Conservation (phyloP, 2,329 filamentous ascomycete genomes). For the Diaporthe sp. region DNA sequence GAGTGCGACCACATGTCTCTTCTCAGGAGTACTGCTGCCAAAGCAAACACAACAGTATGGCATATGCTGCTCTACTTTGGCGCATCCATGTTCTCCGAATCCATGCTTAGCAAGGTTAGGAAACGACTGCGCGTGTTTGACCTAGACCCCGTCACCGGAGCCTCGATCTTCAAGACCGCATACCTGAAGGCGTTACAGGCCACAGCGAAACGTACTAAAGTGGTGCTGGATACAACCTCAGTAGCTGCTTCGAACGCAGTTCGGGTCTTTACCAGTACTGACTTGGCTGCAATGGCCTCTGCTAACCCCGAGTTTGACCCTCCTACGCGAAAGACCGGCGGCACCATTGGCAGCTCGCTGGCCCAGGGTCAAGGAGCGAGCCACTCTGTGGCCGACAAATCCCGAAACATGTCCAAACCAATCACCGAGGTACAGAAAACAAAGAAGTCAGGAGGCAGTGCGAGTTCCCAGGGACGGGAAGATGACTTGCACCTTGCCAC, state of each 20-base stretch:
- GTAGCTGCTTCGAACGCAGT: neutral
- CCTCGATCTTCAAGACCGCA: slow-evolving; percentile 9
- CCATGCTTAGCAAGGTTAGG: slow-evolving; percentile 24
- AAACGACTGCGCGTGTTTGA: slow-evolving; percentile 37
- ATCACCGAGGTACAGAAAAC: neutral
- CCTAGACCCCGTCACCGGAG: slow-evolving; percentile 7
- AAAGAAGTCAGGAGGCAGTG: slow-evolving; percentile 1
- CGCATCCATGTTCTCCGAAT: slow-evolving; percentile 28
- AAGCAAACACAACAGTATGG: slow-evolving; percentile 31
- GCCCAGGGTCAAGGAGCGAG: neutral
- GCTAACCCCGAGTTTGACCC: slow-evolving; percentile 37
- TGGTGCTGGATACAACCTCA: slow-evolving; percentile 24
- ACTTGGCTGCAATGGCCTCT: slow-evolving; percentile 26
- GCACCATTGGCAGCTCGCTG: neutral
- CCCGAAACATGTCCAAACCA: neutral
- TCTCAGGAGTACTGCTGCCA: slow-evolving; percentile 17
- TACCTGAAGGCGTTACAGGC: slow-evolving; percentile 23
- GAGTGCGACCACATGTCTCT: slow-evolving; percentile 28
- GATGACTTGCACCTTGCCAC: neutral
- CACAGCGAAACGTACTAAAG: slow-evolving; percentile 8
- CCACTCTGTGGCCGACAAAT: neutral
- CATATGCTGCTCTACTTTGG: slow-evolving; percentile 32
- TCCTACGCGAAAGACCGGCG: slow-evolving; percentile 1
- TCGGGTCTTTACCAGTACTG: slow-evolving; percentile 12
- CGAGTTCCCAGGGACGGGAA: neutral